These are phyloP conservation scores for Ploettnerulaceae sp. DNA, from an alignment of 2,329 filamentous ascomycete species.

Conservation along the genomic window DNA sequence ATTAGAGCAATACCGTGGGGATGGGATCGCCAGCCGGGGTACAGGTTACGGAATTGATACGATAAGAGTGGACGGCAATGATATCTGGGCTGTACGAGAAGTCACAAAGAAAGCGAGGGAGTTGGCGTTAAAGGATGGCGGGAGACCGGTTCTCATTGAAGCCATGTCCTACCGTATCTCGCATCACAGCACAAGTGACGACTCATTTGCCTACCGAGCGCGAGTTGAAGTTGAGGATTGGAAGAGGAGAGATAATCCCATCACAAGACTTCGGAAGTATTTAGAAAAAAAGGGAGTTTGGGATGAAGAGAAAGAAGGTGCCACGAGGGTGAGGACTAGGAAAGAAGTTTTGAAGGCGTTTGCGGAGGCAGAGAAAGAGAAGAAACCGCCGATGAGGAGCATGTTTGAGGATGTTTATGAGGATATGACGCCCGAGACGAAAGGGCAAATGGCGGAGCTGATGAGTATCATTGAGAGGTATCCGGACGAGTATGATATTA, in stretches of 20 bases:
- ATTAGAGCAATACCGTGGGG: slow-evolving; percentile 83
- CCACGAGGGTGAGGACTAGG: slow-evolving; percentile 58
- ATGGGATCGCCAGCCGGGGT: slow-evolving; percentile 82
- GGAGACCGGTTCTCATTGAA: slow-evolving; percentile 75
- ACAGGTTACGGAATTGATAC: slow-evolving; percentile 93
- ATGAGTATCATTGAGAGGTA: slow-evolving; percentile 77
- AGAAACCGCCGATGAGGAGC: slow-evolving; percentile 65
- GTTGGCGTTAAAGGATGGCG: slow-evolving; percentile 40
- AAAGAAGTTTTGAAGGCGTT: slow-evolving; percentile 82
- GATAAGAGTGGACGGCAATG: slow-evolving; percentile 88
- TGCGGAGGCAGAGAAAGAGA: slow-evolving; percentile 73
- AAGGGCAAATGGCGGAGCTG: slow-evolving; percentile 70
- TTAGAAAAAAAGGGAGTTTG: slow-evolving; percentile 79
- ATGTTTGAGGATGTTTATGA: slow-evolving; percentile 92
- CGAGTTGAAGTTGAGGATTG: slow-evolving; percentile 91
- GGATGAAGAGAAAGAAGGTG: slow-evolving; percentile 78
- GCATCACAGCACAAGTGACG: slow-evolving; percentile 94
- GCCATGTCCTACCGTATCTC: slow-evolving; percentile 98
- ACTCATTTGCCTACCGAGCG: slow-evolving; percentile 93
- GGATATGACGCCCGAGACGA: slow-evolving; percentile 73
- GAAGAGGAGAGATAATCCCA: slow-evolving; percentile 85
- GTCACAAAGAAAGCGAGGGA: slow-evolving; percentile 76
- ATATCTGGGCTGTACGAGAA: slow-evolving; percentile 83
- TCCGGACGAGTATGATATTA: slow-evolving; percentile 85
- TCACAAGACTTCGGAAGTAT: slow-evolving; percentile 82